Evolutionary conservation across 345 rosid genomes (phyloP).

Genomic region (Eucalyptus urophylla): DNA sequence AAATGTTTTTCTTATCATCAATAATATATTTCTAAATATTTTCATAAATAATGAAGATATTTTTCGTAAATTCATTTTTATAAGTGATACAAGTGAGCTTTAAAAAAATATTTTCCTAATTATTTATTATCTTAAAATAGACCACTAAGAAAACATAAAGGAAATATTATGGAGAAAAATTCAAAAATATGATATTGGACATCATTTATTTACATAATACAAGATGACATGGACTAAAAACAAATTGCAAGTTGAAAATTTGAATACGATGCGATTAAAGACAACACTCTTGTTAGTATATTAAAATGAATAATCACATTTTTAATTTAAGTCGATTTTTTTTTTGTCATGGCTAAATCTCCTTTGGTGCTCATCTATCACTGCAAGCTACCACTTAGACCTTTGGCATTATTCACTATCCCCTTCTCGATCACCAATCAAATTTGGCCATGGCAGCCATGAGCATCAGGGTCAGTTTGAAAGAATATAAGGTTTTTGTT

Average conservation of each 20-base stretch:
- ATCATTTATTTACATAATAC: not conserved
- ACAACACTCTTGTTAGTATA: not conserved
- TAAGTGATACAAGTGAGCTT: not conserved
- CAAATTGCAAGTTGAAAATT: not conserved
- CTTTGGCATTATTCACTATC: not conserved
- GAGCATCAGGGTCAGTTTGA: rapidly evolving
- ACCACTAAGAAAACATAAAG: not conserved
- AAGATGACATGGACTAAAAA: not conserved
- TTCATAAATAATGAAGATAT: not conserved
- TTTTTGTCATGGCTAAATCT: not conserved
- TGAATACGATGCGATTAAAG: rapidly evolving
- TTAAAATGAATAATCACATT: not conserved
- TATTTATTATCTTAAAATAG: not conserved
- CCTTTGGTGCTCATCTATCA: not conserved
- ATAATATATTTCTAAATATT: not conserved
- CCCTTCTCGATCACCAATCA: not conserved
- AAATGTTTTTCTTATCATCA: not conserved
- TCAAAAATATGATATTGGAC: not conserved
- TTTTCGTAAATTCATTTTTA: not conserved
- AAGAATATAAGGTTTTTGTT: too few species aligned
- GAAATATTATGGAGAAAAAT: not conserved
- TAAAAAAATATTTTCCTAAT: not conserved
- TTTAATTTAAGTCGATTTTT: not conserved
- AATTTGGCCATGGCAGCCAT: not conserved
- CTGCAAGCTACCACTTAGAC: not conserved